Conservation (phyloP, 2,329 filamentous ascomycete species). For the Microascus cirrosus region DNA sequence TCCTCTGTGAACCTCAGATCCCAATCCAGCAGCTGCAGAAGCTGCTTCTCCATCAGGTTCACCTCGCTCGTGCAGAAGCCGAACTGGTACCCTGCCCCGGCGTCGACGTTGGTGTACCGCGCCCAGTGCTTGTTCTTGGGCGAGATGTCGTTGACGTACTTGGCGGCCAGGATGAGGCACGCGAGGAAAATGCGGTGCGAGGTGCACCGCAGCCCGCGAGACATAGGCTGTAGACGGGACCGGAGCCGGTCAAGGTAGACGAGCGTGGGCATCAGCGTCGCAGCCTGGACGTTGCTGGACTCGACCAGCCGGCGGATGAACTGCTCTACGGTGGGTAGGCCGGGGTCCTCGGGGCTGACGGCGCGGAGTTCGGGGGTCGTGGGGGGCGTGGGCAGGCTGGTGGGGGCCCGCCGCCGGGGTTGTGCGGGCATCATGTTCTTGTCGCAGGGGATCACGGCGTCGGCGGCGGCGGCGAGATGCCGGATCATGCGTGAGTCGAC, state of each 20-base stretch:
- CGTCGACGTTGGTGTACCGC: constrained; percentile 72
- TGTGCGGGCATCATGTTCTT: constrained; percentile 40
- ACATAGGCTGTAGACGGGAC: constrained; percentile 78
- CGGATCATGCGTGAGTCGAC: constrained; percentile 68
- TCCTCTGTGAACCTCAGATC: constrained; percentile 76
- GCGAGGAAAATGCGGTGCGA: constrained; percentile 96
- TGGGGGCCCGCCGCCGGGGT: constrained; percentile 19
- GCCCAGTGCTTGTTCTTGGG: constrained; percentile 99
- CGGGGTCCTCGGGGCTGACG: constrained; percentile 33
- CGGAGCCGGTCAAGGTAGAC: constrained; percentile 85
- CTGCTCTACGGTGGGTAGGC: constrained; percentile 69
- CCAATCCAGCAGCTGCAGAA: constrained; percentile 91
- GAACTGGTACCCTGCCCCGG: constrained; percentile 49
- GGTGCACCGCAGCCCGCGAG: constrained; percentile 92
- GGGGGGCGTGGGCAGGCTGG: constrained; percentile 36
- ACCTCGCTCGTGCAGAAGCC: constrained; percentile 92
- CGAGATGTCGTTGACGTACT: constrained; percentile 97
- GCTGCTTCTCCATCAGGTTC: constrained; percentile 98
- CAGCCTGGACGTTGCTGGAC: constrained; percentile 91
- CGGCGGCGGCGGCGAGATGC: constrained; percentile 64
- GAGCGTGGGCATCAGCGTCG: constrained; percentile 91
- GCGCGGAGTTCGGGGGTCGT: constrained; percentile 35
- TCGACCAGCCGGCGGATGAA: constrained; percentile 90
- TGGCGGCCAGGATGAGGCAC: constrained; percentile 74
- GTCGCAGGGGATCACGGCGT: constrained; percentile 73